Conservation (phyloP, 2,329 filamentous ascomycete genomes). For the Ophiosphaerella narmari region DNA sequence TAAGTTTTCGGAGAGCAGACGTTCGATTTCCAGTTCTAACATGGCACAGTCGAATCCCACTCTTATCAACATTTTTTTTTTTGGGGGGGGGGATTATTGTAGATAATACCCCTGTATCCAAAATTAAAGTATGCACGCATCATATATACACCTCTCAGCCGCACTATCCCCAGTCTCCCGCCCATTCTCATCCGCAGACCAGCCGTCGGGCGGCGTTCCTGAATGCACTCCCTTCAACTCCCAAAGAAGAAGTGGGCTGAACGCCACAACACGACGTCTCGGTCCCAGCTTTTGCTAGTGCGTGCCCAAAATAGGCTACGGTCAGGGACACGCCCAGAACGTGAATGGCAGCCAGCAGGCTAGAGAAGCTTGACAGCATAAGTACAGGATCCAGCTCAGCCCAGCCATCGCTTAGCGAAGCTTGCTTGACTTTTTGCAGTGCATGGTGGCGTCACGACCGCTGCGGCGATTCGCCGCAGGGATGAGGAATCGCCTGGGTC, state of each 20-base stretch:
- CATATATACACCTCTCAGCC: too few relatives aligned
- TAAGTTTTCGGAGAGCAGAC: slow-evolving; percentile 2
- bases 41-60: slow-evolving; percentile 4
- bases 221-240: neutral
- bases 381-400: slow-evolving; percentile 1
- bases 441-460: neutral
- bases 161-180: too few relatives aligned
- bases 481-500: neutral
- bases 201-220: too few relatives aligned
- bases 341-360: neutral
- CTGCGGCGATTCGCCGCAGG: neutral
- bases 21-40: neutral
- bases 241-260: neutral
- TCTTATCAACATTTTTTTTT: slow-evolving; percentile 7
- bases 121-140: too few relatives aligned
- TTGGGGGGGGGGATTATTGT: neutral
- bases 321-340: neutral
- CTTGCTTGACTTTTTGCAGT: neutral
- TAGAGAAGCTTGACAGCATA: slow-evolving; percentile 3
- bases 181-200: too few relatives aligned
- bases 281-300: neutral
- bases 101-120: neutral
- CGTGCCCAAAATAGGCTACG: neutral
- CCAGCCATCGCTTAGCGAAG: neutral
- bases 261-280: too few relatives aligned